A percentile compares a stretch with the other conserved stretches of the same genome.
Conservation (phyloP, 1,139 yeast genomes). For the Yamadazyma blattariae region DNA sequence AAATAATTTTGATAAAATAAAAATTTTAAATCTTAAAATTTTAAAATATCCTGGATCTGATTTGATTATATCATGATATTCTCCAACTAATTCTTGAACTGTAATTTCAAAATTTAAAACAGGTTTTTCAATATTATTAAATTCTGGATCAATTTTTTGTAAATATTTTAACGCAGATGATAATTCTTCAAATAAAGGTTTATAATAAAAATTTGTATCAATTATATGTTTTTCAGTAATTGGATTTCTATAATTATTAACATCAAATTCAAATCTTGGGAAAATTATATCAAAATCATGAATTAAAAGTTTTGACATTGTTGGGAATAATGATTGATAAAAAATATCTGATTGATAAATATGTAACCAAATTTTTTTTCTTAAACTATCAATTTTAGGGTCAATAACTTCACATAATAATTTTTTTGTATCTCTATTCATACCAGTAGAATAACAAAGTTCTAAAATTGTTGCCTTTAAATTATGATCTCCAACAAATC, state of each 20-base stretch:
- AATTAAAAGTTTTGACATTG: slow-evolving; percentile 1
- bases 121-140: not conserved
- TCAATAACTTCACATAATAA: slow-evolving; percentile 22
- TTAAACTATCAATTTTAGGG: slow-evolving; percentile 28
- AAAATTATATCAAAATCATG: slow-evolving; percentile 10
- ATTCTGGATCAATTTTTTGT: slow-evolving; percentile 4
- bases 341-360: slow-evolving; percentile 7
- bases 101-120: not conserved
- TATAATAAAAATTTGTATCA: slow-evolving; percentile 5
- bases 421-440: slow-evolving; percentile 48
- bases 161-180: slow-evolving; percentile 1
- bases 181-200: slow-evolving; percentile 2
- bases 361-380: slow-evolving; percentile 46
- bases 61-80: not conserved
- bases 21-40: slow-evolving; percentile 4
- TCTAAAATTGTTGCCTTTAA: slow-evolving; percentile 40
- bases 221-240: slow-evolving; percentile 10
- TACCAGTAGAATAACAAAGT: slow-evolving; percentile 48
- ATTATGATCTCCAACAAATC: slow-evolving; percentile 15
- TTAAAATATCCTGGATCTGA: slow-evolving; percentile 8
- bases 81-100: not conserved
- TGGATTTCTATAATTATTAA: slow-evolving; percentile 8
- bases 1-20: slow-evolving; percentile 4
- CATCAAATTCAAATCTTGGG: slow-evolving; percentile 8
- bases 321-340: slow-evolving; percentile 7